Percentiles rank a stretch among this genome's conserved stretches.
These are phyloP conservation scores for Reticulomyxa filosa DNA, from an alignment of 78 protist species.

Conservation along the genomic window DNA sequence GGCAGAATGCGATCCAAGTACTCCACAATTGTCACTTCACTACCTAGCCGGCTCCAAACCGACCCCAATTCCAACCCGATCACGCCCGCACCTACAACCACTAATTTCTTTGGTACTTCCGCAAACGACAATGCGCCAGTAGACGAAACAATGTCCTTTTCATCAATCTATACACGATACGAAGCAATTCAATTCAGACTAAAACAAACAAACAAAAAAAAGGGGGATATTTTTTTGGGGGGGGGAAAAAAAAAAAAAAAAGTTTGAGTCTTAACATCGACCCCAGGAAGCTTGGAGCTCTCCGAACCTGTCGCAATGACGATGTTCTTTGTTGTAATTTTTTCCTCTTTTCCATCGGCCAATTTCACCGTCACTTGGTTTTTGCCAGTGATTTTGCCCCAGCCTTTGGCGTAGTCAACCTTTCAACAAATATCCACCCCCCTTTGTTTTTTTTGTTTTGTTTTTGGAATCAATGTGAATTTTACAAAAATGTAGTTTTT, in stretches of 20 bases:
- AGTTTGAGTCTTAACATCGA: no score
- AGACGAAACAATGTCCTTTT: conserved; percentile 58
- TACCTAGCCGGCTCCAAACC: conserved; percentile 90
- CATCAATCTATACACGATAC: no score
- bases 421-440: no score
- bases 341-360: conserved; percentile 23
- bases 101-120: conserved; percentile 74
- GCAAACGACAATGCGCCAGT: conserved; percentile 78
- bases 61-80: conserved; percentile 36
- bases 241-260: no score
- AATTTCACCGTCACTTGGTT: conserved; percentile 31
- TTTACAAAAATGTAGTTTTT: no score
- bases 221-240: no score
- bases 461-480: no score
- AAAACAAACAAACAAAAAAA: no score
- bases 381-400: conserved; percentile 36
- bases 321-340: conserved; percentile 46
- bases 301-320: conserved; percentile 91
- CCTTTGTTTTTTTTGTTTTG: no score
- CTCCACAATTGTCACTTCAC: conserved; percentile 94
- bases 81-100: conserved; percentile 14
- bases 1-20: conserved; percentile 43
- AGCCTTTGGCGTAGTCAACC: conserved; percentile 61
- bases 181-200: no score
- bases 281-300: conserved; percentile 38